Evolutionary conservation across 805 yeast species (phyloP).

Genomic region (Tetrapisispora fleetii): DNA sequence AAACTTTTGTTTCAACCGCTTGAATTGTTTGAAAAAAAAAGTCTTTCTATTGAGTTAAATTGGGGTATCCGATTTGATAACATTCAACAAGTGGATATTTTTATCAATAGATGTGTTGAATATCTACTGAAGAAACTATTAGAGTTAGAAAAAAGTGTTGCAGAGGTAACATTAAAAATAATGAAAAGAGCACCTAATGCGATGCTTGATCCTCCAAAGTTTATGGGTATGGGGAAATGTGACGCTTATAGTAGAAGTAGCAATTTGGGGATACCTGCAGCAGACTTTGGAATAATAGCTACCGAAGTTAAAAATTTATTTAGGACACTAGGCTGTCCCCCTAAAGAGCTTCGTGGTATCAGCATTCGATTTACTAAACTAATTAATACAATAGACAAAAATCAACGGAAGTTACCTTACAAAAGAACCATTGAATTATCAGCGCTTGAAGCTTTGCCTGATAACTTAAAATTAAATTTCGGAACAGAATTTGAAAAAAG

Average conservation of each 20-base stretch:
- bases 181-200: conserved; percentile 57
- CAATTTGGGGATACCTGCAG: conserved; percentile 50
- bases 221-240: conserved; percentile 77
- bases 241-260: conserved; percentile 51
- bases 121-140: conserved; percentile 51
- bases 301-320: conserved; percentile 49
- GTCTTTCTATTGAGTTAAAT: conserved; percentile 79
- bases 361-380: conserved; percentile 61
- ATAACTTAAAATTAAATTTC: conserved; percentile 10
- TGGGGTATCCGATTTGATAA: conserved; percentile 77
- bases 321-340: conserved; percentile 48
- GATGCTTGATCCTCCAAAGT: conserved; percentile 67
- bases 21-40: conserved; percentile 47
- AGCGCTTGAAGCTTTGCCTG: conserved; percentile 7
- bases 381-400: conserved; percentile 25
- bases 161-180: conserved; percentile 53
- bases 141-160: conserved; percentile 39
- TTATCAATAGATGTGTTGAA: conserved; percentile 44
- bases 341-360: conserved; percentile 66
- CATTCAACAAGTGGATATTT: conserved; percentile 51
- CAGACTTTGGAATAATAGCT: conserved; percentile 49
- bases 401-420: conserved; percentile 3
- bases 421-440: not conserved
- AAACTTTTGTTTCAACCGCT: conserved; percentile 41
- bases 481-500: conserved; percentile 11